Conservation (phyloP, 495 filamentous ascomycete genomes). For the Tirmania nivea region DNA sequence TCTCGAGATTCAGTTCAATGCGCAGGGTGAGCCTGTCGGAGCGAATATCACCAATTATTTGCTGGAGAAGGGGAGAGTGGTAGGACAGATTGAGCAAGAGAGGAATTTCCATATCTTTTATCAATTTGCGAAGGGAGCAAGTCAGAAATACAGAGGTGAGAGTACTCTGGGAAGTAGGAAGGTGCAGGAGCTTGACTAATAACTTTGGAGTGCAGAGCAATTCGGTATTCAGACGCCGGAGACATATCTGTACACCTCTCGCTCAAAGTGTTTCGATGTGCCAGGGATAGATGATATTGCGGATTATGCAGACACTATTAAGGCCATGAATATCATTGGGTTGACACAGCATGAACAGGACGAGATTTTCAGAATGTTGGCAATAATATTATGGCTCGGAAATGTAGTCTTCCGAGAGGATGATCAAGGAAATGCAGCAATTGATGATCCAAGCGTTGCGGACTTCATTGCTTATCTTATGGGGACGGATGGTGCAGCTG, state of each 20-base stretch:
- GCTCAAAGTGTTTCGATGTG: constrained; percentile 84
- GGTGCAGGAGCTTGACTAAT: not conserved
- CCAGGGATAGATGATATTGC: constrained; percentile 75
- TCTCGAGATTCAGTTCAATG: constrained; percentile 90
- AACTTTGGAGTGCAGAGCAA: constrained; percentile 25
- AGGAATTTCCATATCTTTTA: constrained; percentile 99
- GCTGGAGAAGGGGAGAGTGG: constrained; percentile 84
- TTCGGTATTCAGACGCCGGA: constrained; percentile 83
- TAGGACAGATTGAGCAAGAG: constrained; percentile 87
- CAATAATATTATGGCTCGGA: constrained; percentile 82
- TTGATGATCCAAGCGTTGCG: constrained; percentile 69
- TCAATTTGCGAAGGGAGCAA: constrained; percentile 89
- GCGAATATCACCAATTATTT: constrained; percentile 98
- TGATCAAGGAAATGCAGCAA: constrained; percentile 67
- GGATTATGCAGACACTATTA: constrained; percentile 78
- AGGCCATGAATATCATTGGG: constrained; percentile 89
- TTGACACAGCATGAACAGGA: constrained; percentile 78
- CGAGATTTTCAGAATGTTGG: constrained; percentile 88
- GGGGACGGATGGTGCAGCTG: constrained; percentile 58
- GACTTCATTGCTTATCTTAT: constrained; percentile 88
- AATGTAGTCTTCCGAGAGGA: constrained; percentile 79
- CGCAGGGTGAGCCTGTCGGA: constrained; percentile 77
- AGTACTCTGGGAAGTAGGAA: not conserved
- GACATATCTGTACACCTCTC: constrained; percentile 85
- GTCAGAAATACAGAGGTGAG: constrained; percentile 54